Evolutionary conservation across 257 asterid species (phyloP).

Genomic region (Verbena officinalis): DNA sequence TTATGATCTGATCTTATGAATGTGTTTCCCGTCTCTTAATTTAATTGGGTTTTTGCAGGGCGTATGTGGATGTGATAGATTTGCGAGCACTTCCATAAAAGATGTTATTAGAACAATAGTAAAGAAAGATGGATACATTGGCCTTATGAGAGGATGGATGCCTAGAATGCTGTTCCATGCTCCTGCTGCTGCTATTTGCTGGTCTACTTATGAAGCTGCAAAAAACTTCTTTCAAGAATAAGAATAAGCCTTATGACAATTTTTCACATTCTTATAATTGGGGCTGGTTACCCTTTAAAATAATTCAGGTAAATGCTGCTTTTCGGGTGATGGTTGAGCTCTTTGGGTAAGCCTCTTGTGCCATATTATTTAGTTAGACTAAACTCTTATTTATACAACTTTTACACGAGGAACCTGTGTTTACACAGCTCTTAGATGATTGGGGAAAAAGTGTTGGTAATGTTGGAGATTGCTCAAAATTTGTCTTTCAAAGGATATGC

Average conservation of each 20-base stretch:
- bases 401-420: too few relatives aligned
- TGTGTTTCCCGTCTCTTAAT: constrained; percentile 5
- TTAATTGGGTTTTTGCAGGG: constrained; percentile 57
- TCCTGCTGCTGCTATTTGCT: constrained; percentile 98
- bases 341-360: constrained; percentile 9
- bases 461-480: too few relatives aligned
- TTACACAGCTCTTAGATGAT: too few relatives aligned
- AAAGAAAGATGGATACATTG: constrained; percentile 87
- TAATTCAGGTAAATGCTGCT: constrained; percentile 1
- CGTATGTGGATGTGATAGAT: constrained; percentile 95
- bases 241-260: constrained; percentile 39
- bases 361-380: constrained; percentile 15
- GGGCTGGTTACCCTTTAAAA: too few relatives aligned
- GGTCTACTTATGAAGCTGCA: constrained; percentile 96
- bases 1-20: too few relatives aligned
- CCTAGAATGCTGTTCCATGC: constrained; percentile 99
- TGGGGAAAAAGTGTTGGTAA: too few relatives aligned
- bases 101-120: constrained; percentile 74
- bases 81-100: constrained; percentile 61
- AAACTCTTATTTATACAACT: too few relatives aligned
- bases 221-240: constrained; percentile 75
- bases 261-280: neutral
- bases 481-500: too few relatives aligned
- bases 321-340: neutral
- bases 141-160: constrained; percentile 93